Evolutionary conservation across 805 yeast species (phyloP).

Genomic region (Lipomyces sp.): DNA sequence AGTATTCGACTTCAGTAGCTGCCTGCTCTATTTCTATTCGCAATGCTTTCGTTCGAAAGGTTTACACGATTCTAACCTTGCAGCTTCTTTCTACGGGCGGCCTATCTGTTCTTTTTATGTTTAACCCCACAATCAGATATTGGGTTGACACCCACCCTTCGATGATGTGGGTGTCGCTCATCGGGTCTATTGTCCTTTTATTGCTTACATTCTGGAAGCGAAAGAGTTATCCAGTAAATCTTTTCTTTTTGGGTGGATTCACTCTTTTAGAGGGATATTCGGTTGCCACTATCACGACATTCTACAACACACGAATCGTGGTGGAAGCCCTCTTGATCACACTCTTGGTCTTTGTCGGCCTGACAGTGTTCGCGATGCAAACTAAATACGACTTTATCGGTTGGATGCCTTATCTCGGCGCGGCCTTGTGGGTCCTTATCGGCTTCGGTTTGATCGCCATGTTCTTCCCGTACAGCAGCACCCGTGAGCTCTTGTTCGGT

Average conservation of each 20-base stretch:
- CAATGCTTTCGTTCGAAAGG: conserved; percentile 76
- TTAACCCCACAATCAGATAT: conserved; percentile 51
- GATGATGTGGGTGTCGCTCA: conserved; percentile 59
- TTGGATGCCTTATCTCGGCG: conserved; percentile 63
- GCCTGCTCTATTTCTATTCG: conserved; percentile 78
- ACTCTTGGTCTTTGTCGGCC: conserved; percentile 70
- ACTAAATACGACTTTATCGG: conserved; percentile 73
- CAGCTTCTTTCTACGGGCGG: conserved; percentile 69
- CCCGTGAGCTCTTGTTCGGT: conserved; percentile 69
- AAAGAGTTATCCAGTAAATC: conserved; percentile 69
- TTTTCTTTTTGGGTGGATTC: conserved; percentile 64
- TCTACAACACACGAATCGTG: conserved; percentile 66
- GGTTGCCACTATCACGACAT: conserved; percentile 67
- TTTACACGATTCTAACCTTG: conserved; percentile 67
- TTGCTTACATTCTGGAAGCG: conserved; percentile 67
- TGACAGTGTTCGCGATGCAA: conserved; percentile 76
- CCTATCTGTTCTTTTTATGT: conserved; percentile 58
- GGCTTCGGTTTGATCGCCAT: conserved; percentile 73
- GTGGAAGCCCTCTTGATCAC: conserved; percentile 75
- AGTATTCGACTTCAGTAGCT: conserved; percentile 75
- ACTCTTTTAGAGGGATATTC: conserved; percentile 76
- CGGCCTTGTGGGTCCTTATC: conserved; percentile 67
- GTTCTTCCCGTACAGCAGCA: conserved; percentile 65
- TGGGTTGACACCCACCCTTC: conserved; percentile 67
- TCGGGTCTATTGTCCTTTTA: conserved; percentile 67